These are phyloP conservation scores for Lepidium aucheri DNA, from an alignment of 345 rosid species.

Conservation along the genomic window DNA sequence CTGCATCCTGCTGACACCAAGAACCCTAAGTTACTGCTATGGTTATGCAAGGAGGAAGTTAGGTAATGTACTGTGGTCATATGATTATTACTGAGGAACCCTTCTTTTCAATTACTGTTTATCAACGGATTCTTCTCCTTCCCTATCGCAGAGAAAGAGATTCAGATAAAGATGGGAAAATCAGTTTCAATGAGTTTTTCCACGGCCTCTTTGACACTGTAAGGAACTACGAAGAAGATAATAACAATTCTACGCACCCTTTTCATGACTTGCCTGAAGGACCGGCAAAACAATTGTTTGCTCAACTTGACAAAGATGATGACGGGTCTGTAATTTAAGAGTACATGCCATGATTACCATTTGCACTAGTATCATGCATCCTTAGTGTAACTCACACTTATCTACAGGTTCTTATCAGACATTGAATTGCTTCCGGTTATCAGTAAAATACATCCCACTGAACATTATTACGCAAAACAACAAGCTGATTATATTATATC, in stretches of 20 bases:
- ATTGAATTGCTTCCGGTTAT: constrained; percentile 67
- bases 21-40: constrained; percentile 59
- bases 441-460: constrained; percentile 90
- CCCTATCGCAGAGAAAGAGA: constrained; percentile 68
- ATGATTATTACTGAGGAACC: background rate
- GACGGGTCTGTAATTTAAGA: constrained; percentile 52
- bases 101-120: background rate
- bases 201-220: constrained; percentile 89
- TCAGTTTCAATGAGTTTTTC: constrained; percentile 74
- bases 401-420: constrained; percentile 57
- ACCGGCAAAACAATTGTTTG: constrained; percentile 63
- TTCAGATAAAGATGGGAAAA: constrained; percentile 82
- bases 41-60: constrained; percentile 96
- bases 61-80: constrained; percentile 39
- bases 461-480: constrained; percentile 86
- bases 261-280: constrained; percentile 61
- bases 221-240: constrained; percentile 80
- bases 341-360: background rate
- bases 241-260: constrained; percentile 48
- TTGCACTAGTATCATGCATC: background rate
- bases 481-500: constrained; percentile 86
- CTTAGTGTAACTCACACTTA: background rate
- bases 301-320: constrained; percentile 82
- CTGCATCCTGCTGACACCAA: constrained; percentile 96
- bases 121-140: background rate